Evolutionary conservation across 345 rosid genomes (phyloP), one percentile per base, ranked within the genome.

Genomic region (Dimocarpus longan): DNA sequence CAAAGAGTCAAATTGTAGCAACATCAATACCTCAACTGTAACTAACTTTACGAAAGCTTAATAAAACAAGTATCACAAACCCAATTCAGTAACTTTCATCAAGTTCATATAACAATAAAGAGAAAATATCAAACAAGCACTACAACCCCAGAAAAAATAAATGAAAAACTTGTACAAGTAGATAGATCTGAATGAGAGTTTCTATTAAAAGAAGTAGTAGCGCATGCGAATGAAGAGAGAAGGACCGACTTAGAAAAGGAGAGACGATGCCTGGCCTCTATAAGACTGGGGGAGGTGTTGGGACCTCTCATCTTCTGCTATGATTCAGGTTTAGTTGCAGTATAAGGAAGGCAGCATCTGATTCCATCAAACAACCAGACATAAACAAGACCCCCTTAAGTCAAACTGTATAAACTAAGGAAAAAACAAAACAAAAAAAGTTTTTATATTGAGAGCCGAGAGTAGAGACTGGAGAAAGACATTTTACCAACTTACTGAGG

Each of bases 241-340:
- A 43, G 57, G 26, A 75, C 70, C 18, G 60, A 75, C 78, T 16
- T 63, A 3, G 44, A 44, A 64, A 68, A 26, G 16, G 70, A 64
- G 26, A 75, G 50, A 9, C 78, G 78, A 59, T 75, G 70, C 37
- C 78, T 75, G 59, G 78, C 70, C 70, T 75, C 70, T 10, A 18
- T 8, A 32, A 57, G 70, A 75, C 70, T 44, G 43, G 78, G 57
- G 42, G 62, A 65, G 44, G 64, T 59, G 64, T n/a, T 59, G 64
- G 26, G 59, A 24, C 78, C 70, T 75, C 78, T 75, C 78, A 64
- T 75, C 70, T 64, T 75, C 59, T 57, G 19, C 28, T 52, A 73
- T 46, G 11, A 46, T 46, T 10, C 57, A 52, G 16, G 57, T 43
- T 74, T 54, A 13, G 68, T 11, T 60, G 56, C 76, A 13, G 67